phyloP scores from a whole-genome alignment of 305 asterid genomes.

The Withania somnifera region DNA sequence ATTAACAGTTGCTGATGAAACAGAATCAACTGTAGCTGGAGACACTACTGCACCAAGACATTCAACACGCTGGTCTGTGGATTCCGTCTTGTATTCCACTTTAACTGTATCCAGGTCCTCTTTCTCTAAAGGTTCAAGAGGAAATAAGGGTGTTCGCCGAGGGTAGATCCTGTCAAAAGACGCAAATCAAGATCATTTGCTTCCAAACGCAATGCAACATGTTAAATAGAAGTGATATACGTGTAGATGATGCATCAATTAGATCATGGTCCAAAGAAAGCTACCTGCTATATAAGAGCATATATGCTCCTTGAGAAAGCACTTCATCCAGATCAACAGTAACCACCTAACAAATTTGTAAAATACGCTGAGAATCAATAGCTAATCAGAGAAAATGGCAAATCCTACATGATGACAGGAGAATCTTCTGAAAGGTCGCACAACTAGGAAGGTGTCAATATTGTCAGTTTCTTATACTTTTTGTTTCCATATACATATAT shows the following conservation, averaged over 20 bases:
- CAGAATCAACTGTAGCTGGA: slow-evolving; percentile 20
- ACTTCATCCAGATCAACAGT: slow-evolving; percentile 71
- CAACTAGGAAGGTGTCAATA: background rate
- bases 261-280: slow-evolving; percentile 1
- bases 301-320: slow-evolving; percentile 94
- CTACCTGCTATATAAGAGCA: slow-evolving; percentile 93
- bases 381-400: background rate
- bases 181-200: background rate
- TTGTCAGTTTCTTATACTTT: background rate
- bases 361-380: background rate
- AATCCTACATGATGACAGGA: background rate
- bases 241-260: background rate
- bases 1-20: slow-evolving; percentile 16
- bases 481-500: background rate
- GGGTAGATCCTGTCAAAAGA: slow-evolving; percentile 40
- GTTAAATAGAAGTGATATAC: background rate
- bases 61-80: slow-evolving; percentile 23
- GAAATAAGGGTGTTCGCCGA: slow-evolving; percentile 52
- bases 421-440: background rate
- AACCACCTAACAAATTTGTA: slow-evolving; percentile 40
- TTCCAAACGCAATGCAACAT: slow-evolving; percentile 1
- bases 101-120: slow-evolving; percentile 22
- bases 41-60: slow-evolving; percentile 18
- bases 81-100: slow-evolving; percentile 25
- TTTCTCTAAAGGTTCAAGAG: slow-evolving; percentile 32